Evolutionary conservation across 768 basidiomycete genomes (phyloP).

Genomic region (Mycena indigotica): DNA sequence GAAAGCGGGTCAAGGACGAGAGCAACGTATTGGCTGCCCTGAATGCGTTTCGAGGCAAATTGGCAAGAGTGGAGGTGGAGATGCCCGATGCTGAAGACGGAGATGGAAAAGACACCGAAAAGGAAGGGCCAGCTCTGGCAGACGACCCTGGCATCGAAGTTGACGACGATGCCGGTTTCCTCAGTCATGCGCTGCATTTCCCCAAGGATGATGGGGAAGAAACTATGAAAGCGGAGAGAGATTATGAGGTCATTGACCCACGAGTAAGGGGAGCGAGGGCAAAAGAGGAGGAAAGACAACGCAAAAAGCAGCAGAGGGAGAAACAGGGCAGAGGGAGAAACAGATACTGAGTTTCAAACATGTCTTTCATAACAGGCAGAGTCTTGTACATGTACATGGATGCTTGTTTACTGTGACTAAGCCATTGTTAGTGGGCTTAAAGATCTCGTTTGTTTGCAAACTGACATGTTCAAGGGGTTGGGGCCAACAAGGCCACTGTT

Average conservation of each 20-base stretch:
- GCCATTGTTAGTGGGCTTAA: no score
- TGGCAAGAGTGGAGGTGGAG: conserved; percentile 42
- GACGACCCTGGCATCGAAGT: conserved; percentile 71
- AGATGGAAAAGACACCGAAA: conserved; percentile 19
- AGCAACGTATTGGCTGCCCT: conserved; percentile 68
- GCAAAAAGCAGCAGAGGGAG: conserved; percentile 48
- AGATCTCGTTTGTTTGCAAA: no score
- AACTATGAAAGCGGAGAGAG: conserved; percentile 72
- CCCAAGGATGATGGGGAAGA: conserved; percentile 81
- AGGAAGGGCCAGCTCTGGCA: no score
- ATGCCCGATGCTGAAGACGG: conserved; percentile 27
- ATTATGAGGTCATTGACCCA: conserved; percentile 90
- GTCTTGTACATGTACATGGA: no score
- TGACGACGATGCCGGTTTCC: conserved; percentile 75
- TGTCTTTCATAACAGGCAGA: no score
- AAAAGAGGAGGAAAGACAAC: conserved; percentile 75
- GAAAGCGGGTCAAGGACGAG: conserved; percentile 64
- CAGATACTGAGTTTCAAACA: no score
- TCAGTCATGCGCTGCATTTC: conserved; percentile 72
- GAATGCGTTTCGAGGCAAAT: conserved; percentile 69
- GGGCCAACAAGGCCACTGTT: conserved; percentile 35
- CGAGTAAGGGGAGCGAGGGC: conserved; percentile 71
- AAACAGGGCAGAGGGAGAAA: conserved; percentile 37
- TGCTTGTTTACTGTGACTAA: no score
- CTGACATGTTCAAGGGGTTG: conserved; percentile 34